phyloP scores from a whole-genome alignment of 2,329 filamentous ascomycete species.

The Alternaria triticimaculans region DNA sequence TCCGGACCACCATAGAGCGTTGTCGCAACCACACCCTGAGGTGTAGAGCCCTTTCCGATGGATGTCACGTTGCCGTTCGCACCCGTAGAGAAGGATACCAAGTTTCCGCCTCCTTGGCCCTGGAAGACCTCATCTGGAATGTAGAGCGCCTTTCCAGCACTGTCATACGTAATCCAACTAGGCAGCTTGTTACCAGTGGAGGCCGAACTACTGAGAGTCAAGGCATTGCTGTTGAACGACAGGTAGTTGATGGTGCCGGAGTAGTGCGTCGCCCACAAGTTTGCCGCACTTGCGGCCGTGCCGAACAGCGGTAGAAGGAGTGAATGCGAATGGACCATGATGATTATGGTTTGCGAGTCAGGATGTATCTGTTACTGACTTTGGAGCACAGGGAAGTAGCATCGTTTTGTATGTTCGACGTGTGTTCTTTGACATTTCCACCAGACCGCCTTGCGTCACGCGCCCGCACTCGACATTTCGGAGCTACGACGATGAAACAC shows the following conservation, averaged over 20 bases:
- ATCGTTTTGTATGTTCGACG: conserved; percentile 16
- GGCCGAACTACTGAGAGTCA: conserved; percentile 28
- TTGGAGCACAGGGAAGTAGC: not conserved
- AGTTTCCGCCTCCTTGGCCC: conserved; percentile 22
- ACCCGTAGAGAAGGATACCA: conserved; percentile 34
- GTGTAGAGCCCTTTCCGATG: conserved; percentile 32
- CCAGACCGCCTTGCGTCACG: conserved; percentile 15
- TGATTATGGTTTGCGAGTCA: conserved; percentile 1
- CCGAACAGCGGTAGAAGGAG: conserved; percentile 36
- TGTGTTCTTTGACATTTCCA: conserved; percentile 6
- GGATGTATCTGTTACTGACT: not conserved
- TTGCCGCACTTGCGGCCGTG: conserved; percentile 32
- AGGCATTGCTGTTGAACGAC: conserved; percentile 29
- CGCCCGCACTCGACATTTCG: conserved; percentile 13
- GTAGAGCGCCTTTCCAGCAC: conserved; percentile 32
- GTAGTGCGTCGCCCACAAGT: conserved; percentile 41
- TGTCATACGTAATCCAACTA: conserved; percentile 43
- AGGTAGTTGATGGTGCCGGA: conserved; percentile 39
- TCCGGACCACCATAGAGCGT: conserved; percentile 38
- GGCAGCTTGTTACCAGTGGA: conserved; percentile 34
- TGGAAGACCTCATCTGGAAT: conserved; percentile 36
- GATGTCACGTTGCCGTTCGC: conserved; percentile 32
- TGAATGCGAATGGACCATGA: conserved; percentile 31
- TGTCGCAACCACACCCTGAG: conserved; percentile 33
- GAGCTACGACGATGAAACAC: conserved; percentile 22